These are phyloP conservation scores for Agarophyton chilense DNA, from an alignment of 23 red algal genomes.

Conservation along the genomic window DNA sequence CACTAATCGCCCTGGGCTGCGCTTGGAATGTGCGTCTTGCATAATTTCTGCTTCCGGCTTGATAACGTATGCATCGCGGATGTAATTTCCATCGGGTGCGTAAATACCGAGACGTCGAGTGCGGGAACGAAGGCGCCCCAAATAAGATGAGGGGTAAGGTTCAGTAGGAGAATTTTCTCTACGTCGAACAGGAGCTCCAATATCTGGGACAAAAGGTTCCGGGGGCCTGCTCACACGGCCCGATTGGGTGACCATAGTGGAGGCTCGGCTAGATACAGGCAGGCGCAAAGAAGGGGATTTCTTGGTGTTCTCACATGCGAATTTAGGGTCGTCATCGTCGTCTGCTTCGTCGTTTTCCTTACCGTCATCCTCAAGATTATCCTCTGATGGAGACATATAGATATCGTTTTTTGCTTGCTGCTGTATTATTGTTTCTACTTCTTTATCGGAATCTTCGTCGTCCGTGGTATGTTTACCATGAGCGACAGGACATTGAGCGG, in stretches of 20 bases:
- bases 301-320: not conserved
- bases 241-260: constrained; percentile 24
- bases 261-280: not conserved
- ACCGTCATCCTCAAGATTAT: not conserved
- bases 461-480: not conserved
- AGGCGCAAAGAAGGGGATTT: constrained; percentile 4
- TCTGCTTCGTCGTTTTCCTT: not conserved
- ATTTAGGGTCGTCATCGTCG: not conserved
- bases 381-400: not conserved
- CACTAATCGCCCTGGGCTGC: not conserved
- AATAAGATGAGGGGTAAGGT: not conserved
- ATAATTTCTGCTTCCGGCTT: not conserved
- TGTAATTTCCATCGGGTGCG: not conserved
- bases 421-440: not conserved
- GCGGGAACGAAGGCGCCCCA: not conserved
- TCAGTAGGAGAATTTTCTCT: constrained; percentile 6
- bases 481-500: not conserved
- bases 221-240: constrained; percentile 50
- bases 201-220: constrained; percentile 9
- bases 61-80: too few species aligned
- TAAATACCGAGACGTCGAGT: constrained; percentile 1
- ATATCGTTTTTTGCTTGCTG: not conserved
- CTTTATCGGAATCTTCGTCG: not conserved
- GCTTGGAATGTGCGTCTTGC: not conserved
- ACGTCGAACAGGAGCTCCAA: not conserved